These are phyloP conservation scores for Phytopythium boreale DNA, from an alignment of 352 stramenopile genomes.

Conservation along the genomic window DNA sequence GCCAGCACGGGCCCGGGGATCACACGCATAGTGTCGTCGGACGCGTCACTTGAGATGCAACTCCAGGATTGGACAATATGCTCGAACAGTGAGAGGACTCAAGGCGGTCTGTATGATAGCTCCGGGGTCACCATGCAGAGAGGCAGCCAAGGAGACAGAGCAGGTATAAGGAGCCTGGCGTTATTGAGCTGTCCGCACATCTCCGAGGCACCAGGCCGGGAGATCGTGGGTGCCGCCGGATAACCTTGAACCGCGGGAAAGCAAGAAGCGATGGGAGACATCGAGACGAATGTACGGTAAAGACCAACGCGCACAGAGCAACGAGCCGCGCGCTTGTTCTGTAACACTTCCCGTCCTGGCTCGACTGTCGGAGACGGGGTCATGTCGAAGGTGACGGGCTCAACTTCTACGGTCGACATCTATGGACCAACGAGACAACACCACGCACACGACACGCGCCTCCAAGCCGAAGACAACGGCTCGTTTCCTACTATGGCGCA, in stretches of 20 bases:
- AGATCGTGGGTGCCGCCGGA: background rate
- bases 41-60: background rate
- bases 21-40: background rate
- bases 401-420: too few species aligned
- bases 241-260: slow-evolving; percentile 1
- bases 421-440: too few species aligned
- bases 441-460: background rate
- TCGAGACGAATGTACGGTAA: background rate
- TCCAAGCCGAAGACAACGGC: background rate
- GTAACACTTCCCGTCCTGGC: too few species aligned
- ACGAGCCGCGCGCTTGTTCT: too few species aligned
- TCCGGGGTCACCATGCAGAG: background rate
- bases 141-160: too few species aligned
- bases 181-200: background rate
- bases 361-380: too few species aligned
- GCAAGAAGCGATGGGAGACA: background rate
- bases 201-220: background rate
- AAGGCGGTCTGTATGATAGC: background rate
- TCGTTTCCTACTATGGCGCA: too few species aligned
- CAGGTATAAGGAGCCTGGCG: too few species aligned
- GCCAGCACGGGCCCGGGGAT: background rate
- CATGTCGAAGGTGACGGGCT: too few species aligned
- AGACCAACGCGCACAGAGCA: too few species aligned
- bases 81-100: background rate
- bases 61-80: background rate